Evolutionary conservation across 495 filamentous ascomycete genomes (phyloP), one percentile per base, ranked within the genome.

Genomic region (Aspergillus wentii): DNA sequence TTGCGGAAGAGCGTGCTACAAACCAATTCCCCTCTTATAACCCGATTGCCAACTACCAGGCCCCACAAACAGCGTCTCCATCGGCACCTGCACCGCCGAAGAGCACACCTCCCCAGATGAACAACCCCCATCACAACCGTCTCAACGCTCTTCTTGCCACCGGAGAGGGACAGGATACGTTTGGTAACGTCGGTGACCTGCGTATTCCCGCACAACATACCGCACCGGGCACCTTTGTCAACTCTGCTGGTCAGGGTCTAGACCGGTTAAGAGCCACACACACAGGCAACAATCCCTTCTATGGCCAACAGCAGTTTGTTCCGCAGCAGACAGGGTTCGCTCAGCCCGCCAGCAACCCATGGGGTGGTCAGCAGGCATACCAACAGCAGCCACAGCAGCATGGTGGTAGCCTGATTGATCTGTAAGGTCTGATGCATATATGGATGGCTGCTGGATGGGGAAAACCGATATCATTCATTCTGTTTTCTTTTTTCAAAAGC

Each of bases 201-300:
- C 88, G 92, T 60, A 94, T 99, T 48, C 94, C 92, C 2, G 80
- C 92, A 22, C 92, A 99, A 60, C 92, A 99, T 62, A 99, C 92
- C 0, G 89, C 92, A 1, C 94, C 94, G 3, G 92, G 92, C 19
- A 94, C 86, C 2, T 99, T 97, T 52, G 85, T 99, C 64, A 99
- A 96, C 64, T 91, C 84, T 44, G 86, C 92, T 3, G 91, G 91
- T 36, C 75, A 82, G 29, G 85, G 86, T 16, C 57, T 86, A 37
- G 77, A 80, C 38, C 76, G 74, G 40, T 54, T 84, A 25, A 74
- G 85, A 27, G 80, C 79, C 7, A 66, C 73, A n/a, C 84, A 85
- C 20, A 91, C 88, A 3, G 90, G 89, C 37, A 95, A 75, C 65
- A 97, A 97, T 53, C 94, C 94, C 5, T 99, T 96, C 69, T 74